phyloP scores from a whole-genome alignment of 495 filamentous ascomycete species.

The Neurospora sp. region DNA sequence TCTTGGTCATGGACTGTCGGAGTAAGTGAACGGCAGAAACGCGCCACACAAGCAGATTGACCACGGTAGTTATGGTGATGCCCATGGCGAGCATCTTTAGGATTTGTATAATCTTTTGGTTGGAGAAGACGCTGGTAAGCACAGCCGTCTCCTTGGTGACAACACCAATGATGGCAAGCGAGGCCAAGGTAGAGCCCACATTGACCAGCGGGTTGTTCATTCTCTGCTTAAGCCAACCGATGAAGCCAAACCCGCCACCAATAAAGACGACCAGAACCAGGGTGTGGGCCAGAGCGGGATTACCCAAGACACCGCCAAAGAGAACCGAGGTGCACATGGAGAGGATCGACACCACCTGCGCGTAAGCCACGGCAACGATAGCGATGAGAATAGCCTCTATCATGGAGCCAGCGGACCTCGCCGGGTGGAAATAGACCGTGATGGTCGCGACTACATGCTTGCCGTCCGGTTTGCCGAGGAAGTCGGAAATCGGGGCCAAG shows the following conservation, averaged over 20 bases:
- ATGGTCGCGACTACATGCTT: constrained; percentile 94
- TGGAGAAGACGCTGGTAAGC: constrained; percentile 66
- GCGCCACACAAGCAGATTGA: constrained; percentile 72
- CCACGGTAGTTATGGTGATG: constrained; percentile 60
- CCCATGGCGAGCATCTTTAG: constrained; percentile 89
- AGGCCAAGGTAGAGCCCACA: constrained; percentile 80
- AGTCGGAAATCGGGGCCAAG: constrained; percentile 56
- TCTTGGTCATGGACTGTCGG: constrained; percentile 62
- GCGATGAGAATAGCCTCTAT: constrained; percentile 80
- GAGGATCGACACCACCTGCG: constrained; percentile 65
- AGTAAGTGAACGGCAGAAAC: constrained; percentile 69
- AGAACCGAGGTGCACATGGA: constrained; percentile 81
- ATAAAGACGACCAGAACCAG: constrained; percentile 80
- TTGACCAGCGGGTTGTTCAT: constrained; percentile 81
- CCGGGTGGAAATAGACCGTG: constrained; percentile 95
- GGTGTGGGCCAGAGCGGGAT: constrained; percentile 64
- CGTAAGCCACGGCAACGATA: constrained; percentile 71
- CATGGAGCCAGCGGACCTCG: constrained; percentile 83
- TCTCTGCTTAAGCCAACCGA: constrained; percentile 88
- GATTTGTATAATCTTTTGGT: constrained; percentile 77
- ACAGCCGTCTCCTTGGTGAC: constrained; percentile 88
- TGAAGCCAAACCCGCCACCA: constrained; percentile 78
- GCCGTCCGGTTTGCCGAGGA: constrained; percentile 79
- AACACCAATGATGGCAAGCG: constrained; percentile 85
- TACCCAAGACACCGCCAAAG: constrained; percentile 52